These are phyloP conservation scores for Alternaria sp. DNA, from an alignment of 2,329 filamentous ascomycete species.

Conservation along the genomic window DNA sequence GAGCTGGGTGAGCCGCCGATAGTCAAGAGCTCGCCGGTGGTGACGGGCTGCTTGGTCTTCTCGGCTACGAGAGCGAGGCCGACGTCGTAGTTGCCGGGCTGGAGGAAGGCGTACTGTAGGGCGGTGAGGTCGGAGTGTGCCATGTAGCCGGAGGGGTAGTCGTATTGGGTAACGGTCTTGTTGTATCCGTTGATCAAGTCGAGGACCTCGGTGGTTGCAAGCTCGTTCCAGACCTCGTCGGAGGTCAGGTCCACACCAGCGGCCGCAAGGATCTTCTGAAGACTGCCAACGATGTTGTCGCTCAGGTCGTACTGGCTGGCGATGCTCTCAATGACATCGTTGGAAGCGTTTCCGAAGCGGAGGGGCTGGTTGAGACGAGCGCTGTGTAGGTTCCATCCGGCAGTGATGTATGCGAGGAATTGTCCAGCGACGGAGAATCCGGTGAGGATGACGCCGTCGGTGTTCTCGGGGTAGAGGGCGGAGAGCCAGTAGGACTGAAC, in stretches of 20 bases:
- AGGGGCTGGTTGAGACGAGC: slow-evolving; percentile 53
- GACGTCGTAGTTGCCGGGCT: slow-evolving; percentile 62
- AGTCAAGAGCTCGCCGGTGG: slow-evolving; percentile 65
- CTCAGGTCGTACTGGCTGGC: slow-evolving; percentile 16
- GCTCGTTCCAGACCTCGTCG: slow-evolving; percentile 35
- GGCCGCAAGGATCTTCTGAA: slow-evolving; percentile 25
- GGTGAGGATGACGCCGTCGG: slow-evolving; percentile 65
- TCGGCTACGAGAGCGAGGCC: slow-evolving; percentile 57
- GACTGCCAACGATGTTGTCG: slow-evolving; percentile 16
- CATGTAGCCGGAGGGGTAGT: slow-evolving; percentile 60
- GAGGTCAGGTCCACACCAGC: slow-evolving; percentile 19
- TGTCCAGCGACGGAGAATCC: slow-evolving; percentile 61
- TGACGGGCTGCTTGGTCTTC: slow-evolving; percentile 61
- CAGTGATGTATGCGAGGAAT: slow-evolving; percentile 53
- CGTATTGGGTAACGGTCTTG: slow-evolving; percentile 23
- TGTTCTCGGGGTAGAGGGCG: slow-evolving; percentile 58
- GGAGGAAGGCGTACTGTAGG: slow-evolving; percentile 59
- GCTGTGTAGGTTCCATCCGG: slow-evolving; percentile 57
- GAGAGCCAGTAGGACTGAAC: slow-evolving; percentile 64
- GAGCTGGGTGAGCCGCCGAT: slow-evolving; percentile 50
- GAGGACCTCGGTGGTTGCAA: slow-evolving; percentile 38
- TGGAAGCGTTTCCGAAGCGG: slow-evolving; percentile 45
- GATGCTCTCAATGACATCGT: slow-evolving; percentile 10
- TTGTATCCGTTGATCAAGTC: slow-evolving; percentile 42
- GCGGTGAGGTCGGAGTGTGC: slow-evolving; percentile 54